A percentile compares a stretch with the other conserved stretches of the same genome.
phyloP scores from a whole-genome alignment of 2,329 filamentous ascomycete species.

The Hypoxylon sp. region DNA sequence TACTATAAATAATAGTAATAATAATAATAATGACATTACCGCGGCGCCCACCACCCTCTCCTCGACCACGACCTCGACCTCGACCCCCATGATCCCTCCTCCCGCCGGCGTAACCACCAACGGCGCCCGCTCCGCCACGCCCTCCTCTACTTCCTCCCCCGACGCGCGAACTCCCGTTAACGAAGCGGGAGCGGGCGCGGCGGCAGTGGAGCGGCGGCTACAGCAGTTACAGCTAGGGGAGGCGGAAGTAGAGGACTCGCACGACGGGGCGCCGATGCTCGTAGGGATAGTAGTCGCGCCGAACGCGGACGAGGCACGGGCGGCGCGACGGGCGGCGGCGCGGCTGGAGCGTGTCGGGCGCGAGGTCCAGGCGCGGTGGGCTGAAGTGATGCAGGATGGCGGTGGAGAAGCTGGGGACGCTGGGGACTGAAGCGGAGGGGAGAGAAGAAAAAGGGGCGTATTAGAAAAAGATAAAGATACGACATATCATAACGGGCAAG shows the following conservation, averaged over 20 bases:
- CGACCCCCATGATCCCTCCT: too few species aligned
- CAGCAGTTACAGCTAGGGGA: conserved; percentile 22
- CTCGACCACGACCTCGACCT: conserved; percentile 5
- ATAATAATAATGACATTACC: not conserved
- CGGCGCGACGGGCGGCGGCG: conserved; percentile 65
- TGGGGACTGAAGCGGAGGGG: conserved; percentile 18
- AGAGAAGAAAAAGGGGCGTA: too few species aligned
- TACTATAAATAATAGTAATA: too few species aligned
- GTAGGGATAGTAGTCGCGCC: conserved; percentile 66
- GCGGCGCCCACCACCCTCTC: not conserved
- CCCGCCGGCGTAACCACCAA: conserved; percentile 8
- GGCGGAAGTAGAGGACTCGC: conserved; percentile 36
- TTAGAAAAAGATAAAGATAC: too few species aligned
- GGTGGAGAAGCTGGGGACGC: conserved; percentile 1
- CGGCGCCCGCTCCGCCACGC: conserved; percentile 8
- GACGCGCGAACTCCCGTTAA: not conserved
- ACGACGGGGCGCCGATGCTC: conserved; percentile 62
- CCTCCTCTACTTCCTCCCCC: conserved; percentile 1
- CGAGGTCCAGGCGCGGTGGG: conserved; percentile 67
- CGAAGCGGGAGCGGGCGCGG: not conserved
- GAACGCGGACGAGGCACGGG: conserved; percentile 59
- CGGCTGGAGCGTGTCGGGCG: conserved; percentile 66
- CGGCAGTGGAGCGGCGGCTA: conserved; percentile 17
- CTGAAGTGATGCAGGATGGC: conserved; percentile 45
- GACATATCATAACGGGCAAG: too few species aligned